Base-by-base conservation (phyloP, 176 grass and related monocot species). In the Triticum timopheevii region DNA sequence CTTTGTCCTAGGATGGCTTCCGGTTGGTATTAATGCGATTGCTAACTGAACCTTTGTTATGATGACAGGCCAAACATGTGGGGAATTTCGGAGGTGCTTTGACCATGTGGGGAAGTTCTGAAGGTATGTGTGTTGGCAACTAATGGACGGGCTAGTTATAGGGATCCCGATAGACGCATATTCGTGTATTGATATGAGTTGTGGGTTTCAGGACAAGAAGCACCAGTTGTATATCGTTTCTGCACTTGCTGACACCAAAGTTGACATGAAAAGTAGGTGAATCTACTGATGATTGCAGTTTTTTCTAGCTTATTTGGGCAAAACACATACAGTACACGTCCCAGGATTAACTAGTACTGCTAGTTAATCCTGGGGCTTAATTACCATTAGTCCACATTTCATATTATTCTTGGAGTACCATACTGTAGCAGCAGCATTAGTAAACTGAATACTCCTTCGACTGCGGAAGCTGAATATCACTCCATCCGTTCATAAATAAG, bases 251-350 rank as follows among this genome's bases (percentile, higher is more conserved):
- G 73, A 36, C 69, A 98, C 93, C 77, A 94, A 98, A 80, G 86
- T 96, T 73, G 96, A 98, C 88, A 84, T 98, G 84, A 98, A 98
- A 89, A 92, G 93, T 98, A 94, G n/a, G 77, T 12, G 12, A 7
- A 17, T 73, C 67, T 49, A 34, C 52, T 59, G 11, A 61, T 1
- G 1, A 50, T 36, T 30, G 61, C 20, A 9, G 44, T 20, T 73
- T 56, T 83, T 58, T 72, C 20, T 40, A 84, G 4, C 63, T 80
- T 68, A 58, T 49, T 72, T 88, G 40, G 10, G 10, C 20, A 56
- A 30, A 30, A 28, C 1, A 28, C 28, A 28, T 28, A 28, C 28
- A 28, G 28, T 28, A 28, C 28, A 28, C 28, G 28, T 28, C 28
- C 28, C 28, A 28, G 28, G 28, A 28, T 28, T 28, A 28, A 28